These are phyloP conservation scores for Pseudoperonospora humuli DNA, from an alignment of 352 stramenopile species.

Conservation along the genomic window DNA sequence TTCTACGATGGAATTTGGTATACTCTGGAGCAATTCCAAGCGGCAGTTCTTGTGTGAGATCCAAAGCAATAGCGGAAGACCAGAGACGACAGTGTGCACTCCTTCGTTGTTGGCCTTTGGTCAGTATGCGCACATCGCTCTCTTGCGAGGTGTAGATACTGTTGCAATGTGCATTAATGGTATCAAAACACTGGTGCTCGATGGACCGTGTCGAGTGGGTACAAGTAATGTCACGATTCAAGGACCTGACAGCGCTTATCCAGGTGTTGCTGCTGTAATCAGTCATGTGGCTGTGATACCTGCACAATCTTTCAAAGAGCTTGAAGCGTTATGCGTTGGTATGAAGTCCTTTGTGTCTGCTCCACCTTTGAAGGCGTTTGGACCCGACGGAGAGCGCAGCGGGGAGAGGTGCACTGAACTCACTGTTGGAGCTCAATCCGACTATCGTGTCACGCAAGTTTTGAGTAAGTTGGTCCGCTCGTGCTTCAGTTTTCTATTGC, in stretches of 20 bases:
- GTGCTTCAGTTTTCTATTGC: too few species aligned
- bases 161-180: conserved; percentile 21
- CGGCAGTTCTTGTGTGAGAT: conserved; percentile 12
- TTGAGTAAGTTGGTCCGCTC: conserved; percentile 33
- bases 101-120: conserved; percentile 9
- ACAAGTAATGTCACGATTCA: conserved; percentile 8
- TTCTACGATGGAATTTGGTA: conserved; percentile 10
- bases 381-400: conserved; percentile 14
- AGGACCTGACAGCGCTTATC: conserved; percentile 11
- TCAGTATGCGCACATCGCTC: conserved; percentile 23
- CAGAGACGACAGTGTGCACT: not conserved
- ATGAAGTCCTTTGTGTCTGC: conserved; percentile 47
- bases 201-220: not conserved
- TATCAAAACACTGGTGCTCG: conserved; percentile 2
- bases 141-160: conserved; percentile 1
- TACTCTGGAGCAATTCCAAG: conserved; percentile 13
- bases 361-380: conserved; percentile 38
- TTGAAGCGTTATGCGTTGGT: conserved; percentile 22
- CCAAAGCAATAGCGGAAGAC: not conserved
- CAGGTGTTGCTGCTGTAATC: conserved; percentile 18
- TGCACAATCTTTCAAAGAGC: conserved; percentile 2
- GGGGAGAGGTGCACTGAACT: conserved; percentile 26
- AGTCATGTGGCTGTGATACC: conserved; percentile 42
- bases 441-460: conserved; percentile 43
- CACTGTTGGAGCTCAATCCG: conserved; percentile 30